These are phyloP conservation scores for Colletotrichum sp. DNA, from an alignment of 2,329 filamentous ascomycete species.

Conservation along the genomic window DNA sequence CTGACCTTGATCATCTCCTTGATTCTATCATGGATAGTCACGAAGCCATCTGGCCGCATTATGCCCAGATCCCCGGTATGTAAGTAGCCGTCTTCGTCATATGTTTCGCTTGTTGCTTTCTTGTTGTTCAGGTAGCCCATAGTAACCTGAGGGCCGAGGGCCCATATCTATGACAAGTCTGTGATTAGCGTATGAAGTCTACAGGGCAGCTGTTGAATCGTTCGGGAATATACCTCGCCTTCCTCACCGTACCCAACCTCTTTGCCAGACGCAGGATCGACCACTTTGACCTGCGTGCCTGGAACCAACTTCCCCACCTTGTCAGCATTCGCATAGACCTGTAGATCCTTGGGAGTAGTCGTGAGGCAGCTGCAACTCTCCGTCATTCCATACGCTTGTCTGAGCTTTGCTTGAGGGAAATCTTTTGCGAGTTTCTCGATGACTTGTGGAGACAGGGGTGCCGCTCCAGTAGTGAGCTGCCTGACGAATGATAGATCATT, in stretches of 20 bases:
- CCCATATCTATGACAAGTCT: constrained; percentile 35
- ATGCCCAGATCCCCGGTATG: constrained; percentile 64
- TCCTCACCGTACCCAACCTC: constrained; percentile 57
- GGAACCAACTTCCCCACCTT: constrained; percentile 61
- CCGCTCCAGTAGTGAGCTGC: constrained; percentile 65
- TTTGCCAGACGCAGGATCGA: constrained; percentile 56
- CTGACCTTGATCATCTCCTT: constrained; percentile 72
- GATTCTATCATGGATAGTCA: constrained; percentile 65
- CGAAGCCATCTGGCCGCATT: constrained; percentile 59
- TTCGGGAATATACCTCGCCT: constrained; percentile 38
- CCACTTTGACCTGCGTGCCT: constrained; percentile 64
- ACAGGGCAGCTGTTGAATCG: not conserved
- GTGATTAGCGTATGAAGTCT: not conserved
- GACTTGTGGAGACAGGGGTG: constrained; percentile 62
- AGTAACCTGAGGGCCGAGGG: constrained; percentile 50
- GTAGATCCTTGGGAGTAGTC: constrained; percentile 60
- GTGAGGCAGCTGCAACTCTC: constrained; percentile 69
- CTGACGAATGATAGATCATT: constrained; percentile 63
- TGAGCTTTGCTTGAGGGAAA: constrained; percentile 66
- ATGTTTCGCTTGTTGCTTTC: constrained; percentile 49
- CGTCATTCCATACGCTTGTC: constrained; percentile 74
- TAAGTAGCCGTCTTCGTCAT: constrained; percentile 61
- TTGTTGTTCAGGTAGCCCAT: constrained; percentile 55
- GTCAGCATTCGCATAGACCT: constrained; percentile 62
- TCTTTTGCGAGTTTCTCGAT: constrained; percentile 58